These are phyloP conservation scores for Pleurotus ostreatus DNA, from an alignment of 768 basidiomycete genomes.

Conservation along the genomic window DNA sequence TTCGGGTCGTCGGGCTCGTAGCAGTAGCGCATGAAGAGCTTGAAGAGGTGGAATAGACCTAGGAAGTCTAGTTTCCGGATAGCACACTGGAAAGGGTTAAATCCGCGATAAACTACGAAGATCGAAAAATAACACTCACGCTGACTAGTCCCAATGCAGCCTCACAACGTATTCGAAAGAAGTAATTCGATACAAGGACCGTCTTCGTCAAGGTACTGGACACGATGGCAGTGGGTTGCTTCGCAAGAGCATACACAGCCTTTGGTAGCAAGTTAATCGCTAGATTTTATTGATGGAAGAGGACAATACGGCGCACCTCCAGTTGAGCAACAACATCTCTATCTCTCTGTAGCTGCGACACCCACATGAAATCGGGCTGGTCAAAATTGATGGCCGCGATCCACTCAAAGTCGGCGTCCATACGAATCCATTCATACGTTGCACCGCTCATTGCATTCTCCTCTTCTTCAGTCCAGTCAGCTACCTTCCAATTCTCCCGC, in stretches of 20 bases:
- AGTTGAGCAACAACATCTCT: conserved; percentile 96
- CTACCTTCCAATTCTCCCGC: conserved; percentile 92
- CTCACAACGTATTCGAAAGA: conserved; percentile 93
- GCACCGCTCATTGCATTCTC: conserved; percentile 91
- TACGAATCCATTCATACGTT: conserved; percentile 98
- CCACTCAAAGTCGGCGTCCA: conserved; percentile 99
- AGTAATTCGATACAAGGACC: conserved; percentile 92
- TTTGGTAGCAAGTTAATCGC: conserved; percentile 24
- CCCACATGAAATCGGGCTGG: conserved; percentile 99
- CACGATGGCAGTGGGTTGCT: conserved; percentile 78
- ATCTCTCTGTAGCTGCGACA: conserved; percentile 91
- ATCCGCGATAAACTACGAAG: conserved; percentile 1
- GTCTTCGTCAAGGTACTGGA: conserved; percentile 92
- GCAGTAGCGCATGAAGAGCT: conserved; percentile 86
- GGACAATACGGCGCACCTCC: conserved; percentile 58
- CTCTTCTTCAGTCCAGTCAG: conserved; percentile 97
- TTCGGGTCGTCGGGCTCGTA: conserved; percentile 82
- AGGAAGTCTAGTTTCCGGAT: conserved; percentile 78
- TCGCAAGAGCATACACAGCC: conserved; percentile 88
- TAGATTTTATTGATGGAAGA: background rate
- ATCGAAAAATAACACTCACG: conserved; percentile 43
- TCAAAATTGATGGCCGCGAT: conserved; percentile 89
- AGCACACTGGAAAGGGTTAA: conserved; percentile 60
- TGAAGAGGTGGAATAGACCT: conserved; percentile 93
- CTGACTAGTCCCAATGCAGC: conserved; percentile 81